These are phyloP conservation scores for Schwanniomyces occidentalis DNA, from an alignment of 805 yeast species.

Conservation along the genomic window DNA sequence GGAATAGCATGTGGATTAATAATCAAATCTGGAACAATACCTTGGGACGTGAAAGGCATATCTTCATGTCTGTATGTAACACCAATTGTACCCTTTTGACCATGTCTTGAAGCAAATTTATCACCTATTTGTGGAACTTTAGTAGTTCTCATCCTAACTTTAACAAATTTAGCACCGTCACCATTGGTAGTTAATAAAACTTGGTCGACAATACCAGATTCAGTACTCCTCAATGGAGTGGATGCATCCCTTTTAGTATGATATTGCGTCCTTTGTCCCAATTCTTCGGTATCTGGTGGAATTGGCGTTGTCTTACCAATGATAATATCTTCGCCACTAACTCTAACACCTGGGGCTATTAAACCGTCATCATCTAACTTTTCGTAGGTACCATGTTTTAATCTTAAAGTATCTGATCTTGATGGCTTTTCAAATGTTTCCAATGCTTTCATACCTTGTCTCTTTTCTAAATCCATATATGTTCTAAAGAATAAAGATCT, in stretches of 20 bases:
- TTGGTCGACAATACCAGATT: constrained; percentile 97
- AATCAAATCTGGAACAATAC: constrained; percentile 94
- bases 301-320: constrained; percentile 99
- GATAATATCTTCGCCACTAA: constrained; percentile 97
- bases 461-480: constrained; percentile 97
- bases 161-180: constrained; percentile 96
- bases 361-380: constrained; percentile 98
- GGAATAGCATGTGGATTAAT: constrained; percentile 99
- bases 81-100: constrained; percentile 99
- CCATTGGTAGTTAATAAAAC: constrained; percentile 95
- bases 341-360: constrained; percentile 97
- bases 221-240: constrained; percentile 94
- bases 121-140: constrained; percentile 99
- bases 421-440: constrained; percentile 98
- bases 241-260: constrained; percentile 99
- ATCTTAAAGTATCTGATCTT: constrained; percentile 88
- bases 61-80: constrained; percentile 97
- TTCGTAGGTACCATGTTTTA: constrained; percentile 98
- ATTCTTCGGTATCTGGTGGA: constrained; percentile 98
- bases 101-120: constrained; percentile 98
- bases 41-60: constrained; percentile 96
- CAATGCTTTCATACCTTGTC: constrained; percentile 97
- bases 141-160: constrained; percentile 98
- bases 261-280: constrained; percentile 97
- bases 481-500: constrained; percentile 95